phyloP scores from a whole-genome alignment of 2,329 filamentous ascomycete genomes.

The Cylindrodendrum hubeiense region DNA sequence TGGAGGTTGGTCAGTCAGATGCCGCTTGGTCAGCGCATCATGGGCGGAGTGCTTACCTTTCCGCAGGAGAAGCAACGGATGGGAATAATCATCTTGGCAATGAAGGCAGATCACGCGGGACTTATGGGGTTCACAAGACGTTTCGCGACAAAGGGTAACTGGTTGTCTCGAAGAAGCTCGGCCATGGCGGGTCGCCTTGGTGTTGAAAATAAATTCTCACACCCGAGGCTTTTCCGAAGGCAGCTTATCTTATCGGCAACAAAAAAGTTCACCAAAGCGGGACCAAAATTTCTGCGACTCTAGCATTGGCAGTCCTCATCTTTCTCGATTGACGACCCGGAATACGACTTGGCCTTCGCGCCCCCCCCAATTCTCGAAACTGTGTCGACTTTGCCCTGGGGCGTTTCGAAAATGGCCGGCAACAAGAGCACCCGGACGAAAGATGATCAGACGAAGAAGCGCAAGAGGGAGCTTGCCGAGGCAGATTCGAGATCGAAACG shows the following conservation, averaged over 20 bases:
- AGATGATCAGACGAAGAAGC: conserved; percentile 58
- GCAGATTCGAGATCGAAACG: conserved; percentile 56
- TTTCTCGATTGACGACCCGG: conserved; percentile 35
- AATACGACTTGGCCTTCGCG: conserved; percentile 30
- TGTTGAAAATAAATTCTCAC: conserved; percentile 44
- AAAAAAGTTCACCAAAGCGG: conserved; percentile 54
- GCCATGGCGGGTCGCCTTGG: conserved; percentile 16
- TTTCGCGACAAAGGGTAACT: conserved; percentile 40
- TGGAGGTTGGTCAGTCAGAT: conserved; percentile 57
- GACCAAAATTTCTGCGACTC: conserved; percentile 55
- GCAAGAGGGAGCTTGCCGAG: conserved; percentile 61
- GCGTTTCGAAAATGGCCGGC: conserved; percentile 49
- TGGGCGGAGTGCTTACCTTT: conserved; percentile 75
- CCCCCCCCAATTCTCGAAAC: conserved; percentile 28
- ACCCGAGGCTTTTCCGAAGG: conserved; percentile 47
- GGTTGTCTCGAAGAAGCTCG: conserved; percentile 33
- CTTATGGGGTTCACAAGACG: conserved; percentile 23
- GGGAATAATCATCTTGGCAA: conserved; percentile 91
- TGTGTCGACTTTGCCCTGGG: conserved; percentile 20
- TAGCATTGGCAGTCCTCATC: conserved; percentile 30
- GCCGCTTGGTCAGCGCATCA: conserved; percentile 26
- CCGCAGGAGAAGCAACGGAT: conserved; percentile 99
- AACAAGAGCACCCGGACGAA: conserved; percentile 47
- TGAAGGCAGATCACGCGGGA: conserved; percentile 29
- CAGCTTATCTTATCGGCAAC: conserved; percentile 55